Percentiles rank a stretch among this genome's conserved stretches.
Conservation (phyloP, 257 asterid genomes). For the Datura wrightii region DNA sequence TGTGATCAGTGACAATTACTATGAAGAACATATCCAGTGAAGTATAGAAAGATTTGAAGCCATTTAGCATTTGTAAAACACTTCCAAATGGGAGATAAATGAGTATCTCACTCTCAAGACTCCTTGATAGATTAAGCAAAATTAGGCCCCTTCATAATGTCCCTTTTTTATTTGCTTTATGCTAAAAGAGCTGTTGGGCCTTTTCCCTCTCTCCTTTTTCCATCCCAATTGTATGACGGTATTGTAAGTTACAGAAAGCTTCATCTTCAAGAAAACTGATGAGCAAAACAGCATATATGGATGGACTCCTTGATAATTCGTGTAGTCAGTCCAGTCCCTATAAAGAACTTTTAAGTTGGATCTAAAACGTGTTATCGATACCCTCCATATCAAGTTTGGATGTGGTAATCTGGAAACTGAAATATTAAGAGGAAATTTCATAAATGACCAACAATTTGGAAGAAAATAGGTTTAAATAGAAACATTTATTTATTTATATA, state of each 20-base stretch:
- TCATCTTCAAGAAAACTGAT: constrained; percentile 12
- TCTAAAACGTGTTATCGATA: too few relatives aligned
- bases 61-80: neutral
- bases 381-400: too few relatives aligned
- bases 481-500: too few relatives aligned
- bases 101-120: constrained; percentile 44
- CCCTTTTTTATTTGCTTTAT: constrained; percentile 3
- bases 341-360: too few relatives aligned
- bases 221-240: neutral
- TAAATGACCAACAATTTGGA: too few relatives aligned
- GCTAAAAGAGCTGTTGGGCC: constrained; percentile 23
- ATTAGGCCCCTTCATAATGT: neutral
- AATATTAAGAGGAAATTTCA: too few relatives aligned
- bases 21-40: constrained; percentile 79
- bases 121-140: constrained; percentile 27
- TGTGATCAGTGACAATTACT: constrained; percentile 81
- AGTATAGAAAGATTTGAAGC: constrained; percentile 25
- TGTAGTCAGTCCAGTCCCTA: too few relatives aligned
- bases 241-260: neutral
- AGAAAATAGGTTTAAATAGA: too few relatives aligned
- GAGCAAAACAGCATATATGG: neutral
- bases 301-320: too few relatives aligned
- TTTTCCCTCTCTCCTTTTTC: neutral
- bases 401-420: too few relatives aligned
- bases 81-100: neutral